Conservation (phyloP, 2,329 filamentous ascomycete species). For the Penicillium sp. region DNA sequence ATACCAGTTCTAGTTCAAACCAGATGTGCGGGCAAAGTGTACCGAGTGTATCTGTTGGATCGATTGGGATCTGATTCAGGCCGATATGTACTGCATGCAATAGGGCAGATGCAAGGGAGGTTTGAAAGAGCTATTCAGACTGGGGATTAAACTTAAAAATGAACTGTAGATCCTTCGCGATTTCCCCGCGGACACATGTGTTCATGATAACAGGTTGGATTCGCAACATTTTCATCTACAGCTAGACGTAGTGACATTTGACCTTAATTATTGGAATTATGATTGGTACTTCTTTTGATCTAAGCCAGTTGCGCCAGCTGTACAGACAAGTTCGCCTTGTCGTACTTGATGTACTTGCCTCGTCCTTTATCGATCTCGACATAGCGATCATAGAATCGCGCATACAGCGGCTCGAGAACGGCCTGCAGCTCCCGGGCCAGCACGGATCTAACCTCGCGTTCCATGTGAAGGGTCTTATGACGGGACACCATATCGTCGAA, state of each 20-base stretch:
- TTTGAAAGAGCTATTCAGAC: too few species aligned
- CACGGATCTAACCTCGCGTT: constrained; percentile 76
- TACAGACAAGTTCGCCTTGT: constrained; percentile 72
- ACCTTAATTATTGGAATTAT: not conserved
- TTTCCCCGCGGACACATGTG: constrained; percentile 1
- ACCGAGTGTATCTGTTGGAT: too few species aligned
- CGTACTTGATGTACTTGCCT: constrained; percentile 97
- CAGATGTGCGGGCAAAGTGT: too few species aligned
- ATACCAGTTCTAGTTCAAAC: too few species aligned
- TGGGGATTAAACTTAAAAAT: too few species aligned
- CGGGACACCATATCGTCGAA: constrained; percentile 84
- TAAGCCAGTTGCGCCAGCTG: constrained; percentile 42
- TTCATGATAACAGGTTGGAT: not conserved
- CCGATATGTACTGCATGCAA: too few species aligned
- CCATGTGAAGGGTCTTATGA: constrained; percentile 83
- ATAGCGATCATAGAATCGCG: constrained; percentile 93
- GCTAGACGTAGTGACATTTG: too few species aligned
- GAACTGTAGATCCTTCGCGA: too few species aligned
- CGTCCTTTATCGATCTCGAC: constrained; percentile 97
- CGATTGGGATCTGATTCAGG: too few species aligned
- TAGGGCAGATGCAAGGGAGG: too few species aligned
- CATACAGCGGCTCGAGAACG: constrained; percentile 90
- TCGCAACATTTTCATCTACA: too few species aligned
- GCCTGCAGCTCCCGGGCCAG: constrained; percentile 79
- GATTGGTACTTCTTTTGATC: too few species aligned